Evolutionary conservation across 768 basidiomycete species (phyloP).

Genomic region (Mycena metata): DNA sequence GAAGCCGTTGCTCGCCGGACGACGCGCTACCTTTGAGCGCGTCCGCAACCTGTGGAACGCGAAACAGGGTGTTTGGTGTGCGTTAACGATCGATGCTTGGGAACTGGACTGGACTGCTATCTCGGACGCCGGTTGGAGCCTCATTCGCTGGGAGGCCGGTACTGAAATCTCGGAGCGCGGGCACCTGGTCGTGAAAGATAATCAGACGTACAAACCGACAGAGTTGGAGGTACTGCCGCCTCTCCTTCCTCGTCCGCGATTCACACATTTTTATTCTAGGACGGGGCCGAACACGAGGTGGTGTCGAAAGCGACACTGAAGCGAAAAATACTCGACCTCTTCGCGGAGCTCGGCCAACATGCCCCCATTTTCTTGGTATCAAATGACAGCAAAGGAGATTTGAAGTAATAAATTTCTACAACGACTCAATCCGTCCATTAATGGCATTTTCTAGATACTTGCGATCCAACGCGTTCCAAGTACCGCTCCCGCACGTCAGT

Average conservation of each 20-base stretch:
- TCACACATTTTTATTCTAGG: conserved; percentile 44
- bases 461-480: conserved; percentile 61
- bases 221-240: conserved; percentile 10
- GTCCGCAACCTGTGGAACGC: conserved; percentile 63
- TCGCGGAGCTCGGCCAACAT: conserved; percentile 44
- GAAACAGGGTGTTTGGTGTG: conserved; percentile 65
- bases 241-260: background rate
- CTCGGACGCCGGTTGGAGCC: conserved; percentile 72
- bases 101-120: conserved; percentile 66
- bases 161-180: conserved; percentile 55
- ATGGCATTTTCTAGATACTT: conserved; percentile 60
- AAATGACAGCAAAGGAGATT: conserved; percentile 68
- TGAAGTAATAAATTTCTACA: conserved; percentile 56
- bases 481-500: conserved; percentile 64
- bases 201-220: conserved; percentile 50
- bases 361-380: conserved; percentile 70
- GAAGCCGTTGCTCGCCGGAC: conserved; percentile 55
- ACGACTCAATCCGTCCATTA: background rate
- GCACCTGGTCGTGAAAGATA: conserved; percentile 62
- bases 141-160: conserved; percentile 57
- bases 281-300: conserved; percentile 58
- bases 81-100: conserved; percentile 73
- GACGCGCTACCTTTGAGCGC: conserved; percentile 68
- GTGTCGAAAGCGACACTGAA: conserved; percentile 57
- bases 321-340: conserved; percentile 53